Percentiles rank a stretch among this genome's conserved stretches.
Conservation (phyloP, 352 stramenopile genomes). For the Globisporangium iwayamae region DNA sequence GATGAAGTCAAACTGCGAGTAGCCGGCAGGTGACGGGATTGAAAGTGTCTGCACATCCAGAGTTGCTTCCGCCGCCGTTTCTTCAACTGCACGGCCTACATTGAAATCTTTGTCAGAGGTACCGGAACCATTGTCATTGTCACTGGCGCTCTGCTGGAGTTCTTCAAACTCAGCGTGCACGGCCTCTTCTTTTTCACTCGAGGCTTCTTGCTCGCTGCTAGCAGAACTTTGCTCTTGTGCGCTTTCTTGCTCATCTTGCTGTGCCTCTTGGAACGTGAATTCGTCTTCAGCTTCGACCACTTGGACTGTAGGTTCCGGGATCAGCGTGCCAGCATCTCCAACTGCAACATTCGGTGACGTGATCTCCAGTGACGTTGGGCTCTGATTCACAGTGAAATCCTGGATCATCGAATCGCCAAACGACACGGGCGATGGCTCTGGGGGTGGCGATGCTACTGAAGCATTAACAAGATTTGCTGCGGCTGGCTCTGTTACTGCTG, state of each 20-base stretch:
- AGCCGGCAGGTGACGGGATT: slow-evolving; percentile 9
- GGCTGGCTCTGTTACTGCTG: slow-evolving; percentile 3
- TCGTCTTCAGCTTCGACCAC: not conserved
- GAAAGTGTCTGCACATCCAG: not conserved
- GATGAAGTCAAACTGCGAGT: slow-evolving; percentile 20
- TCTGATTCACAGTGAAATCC: slow-evolving; percentile 1
- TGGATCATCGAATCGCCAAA: slow-evolving; percentile 8
- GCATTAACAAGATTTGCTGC: not conserved
- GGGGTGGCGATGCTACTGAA: not conserved
- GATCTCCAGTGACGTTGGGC: not conserved
- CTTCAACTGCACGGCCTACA: not conserved
- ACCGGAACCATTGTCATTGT: not conserved
- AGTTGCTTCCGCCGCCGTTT: not conserved
- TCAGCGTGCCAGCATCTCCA: not conserved
- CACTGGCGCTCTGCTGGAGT: not conserved
- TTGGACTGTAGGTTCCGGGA: not conserved
- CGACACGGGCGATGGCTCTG: not conserved
- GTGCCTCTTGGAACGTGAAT: not conserved
- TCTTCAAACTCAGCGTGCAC: not conserved
- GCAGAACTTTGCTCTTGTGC: not conserved
- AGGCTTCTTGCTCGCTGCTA: not conserved
- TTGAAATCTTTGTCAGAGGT: not conserved
- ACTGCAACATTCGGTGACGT: not conserved
- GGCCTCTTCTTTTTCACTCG: not conserved
- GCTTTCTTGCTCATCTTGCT: not conserved